Conservation (phyloP, 148 eudicot genomes). For the Heliosperma pusillum region DNA sequence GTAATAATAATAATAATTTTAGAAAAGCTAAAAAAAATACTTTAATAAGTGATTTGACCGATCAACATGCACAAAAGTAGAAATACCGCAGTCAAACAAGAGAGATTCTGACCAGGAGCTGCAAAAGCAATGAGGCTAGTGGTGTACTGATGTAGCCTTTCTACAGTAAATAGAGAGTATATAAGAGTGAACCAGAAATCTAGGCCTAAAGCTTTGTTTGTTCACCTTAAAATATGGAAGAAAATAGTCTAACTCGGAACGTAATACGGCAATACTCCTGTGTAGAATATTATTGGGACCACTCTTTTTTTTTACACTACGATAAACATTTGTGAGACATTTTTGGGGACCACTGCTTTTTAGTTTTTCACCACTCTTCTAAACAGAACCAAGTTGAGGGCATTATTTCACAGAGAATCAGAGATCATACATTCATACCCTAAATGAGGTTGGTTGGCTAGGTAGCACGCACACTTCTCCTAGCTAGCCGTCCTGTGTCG, state of each 20-base stretch:
- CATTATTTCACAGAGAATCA: too few species aligned
- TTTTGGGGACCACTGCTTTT: too few species aligned
- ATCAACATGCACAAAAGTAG: conserved; percentile 2
- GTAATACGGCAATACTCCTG: background rate
- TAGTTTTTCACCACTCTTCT: too few species aligned
- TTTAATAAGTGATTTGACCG: background rate
- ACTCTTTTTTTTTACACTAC: background rate
- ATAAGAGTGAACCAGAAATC: conserved; percentile 26
- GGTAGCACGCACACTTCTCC: too few species aligned
- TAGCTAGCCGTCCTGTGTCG: too few species aligned
- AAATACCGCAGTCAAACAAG: background rate
- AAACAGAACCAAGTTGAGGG: too few species aligned
- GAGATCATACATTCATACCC: too few species aligned
- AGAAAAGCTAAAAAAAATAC: too few species aligned
- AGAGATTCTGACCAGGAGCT: background rate
- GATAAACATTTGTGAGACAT: too few species aligned
- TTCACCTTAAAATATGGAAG: conserved; percentile 32
- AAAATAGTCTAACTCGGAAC: background rate
- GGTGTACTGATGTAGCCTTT: conserved; percentile 26
- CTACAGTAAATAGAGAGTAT: conserved; percentile 3
- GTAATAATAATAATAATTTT: too few species aligned
- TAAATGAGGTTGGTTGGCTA: too few species aligned
- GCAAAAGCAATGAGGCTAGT: conserved; percentile 9
- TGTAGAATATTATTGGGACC: background rate
- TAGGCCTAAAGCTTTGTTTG: conserved; percentile 27